These are phyloP conservation scores for Eragrostis nindensis DNA, from an alignment of 176 grass and related monocot genomes.

Conservation along the genomic window DNA sequence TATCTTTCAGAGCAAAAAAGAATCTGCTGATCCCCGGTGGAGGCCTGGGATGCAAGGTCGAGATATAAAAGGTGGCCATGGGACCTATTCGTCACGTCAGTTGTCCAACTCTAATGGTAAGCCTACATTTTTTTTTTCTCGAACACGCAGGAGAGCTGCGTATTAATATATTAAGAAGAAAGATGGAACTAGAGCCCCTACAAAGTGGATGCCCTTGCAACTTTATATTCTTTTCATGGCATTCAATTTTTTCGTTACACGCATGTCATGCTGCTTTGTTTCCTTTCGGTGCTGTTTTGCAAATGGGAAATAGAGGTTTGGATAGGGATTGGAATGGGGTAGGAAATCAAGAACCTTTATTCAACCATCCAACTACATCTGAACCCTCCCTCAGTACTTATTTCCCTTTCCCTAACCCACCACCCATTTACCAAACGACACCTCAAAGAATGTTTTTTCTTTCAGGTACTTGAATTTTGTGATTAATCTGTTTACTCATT, in stretches of 20 bases:
- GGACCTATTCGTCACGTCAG: slow-evolving; percentile 59
- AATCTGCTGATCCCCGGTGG: slow-evolving; percentile 56
- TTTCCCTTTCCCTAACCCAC: too few relatives aligned
- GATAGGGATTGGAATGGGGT: too few relatives aligned
- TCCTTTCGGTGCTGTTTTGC: not conserved
- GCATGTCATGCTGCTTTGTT: not conserved
- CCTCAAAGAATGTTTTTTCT: not conserved
- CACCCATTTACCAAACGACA: too few relatives aligned
- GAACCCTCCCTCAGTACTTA: too few relatives aligned
- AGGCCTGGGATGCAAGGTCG: slow-evolving; percentile 57
- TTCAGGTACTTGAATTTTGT: slow-evolving; percentile 9
- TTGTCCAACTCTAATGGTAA: slow-evolving; percentile 58
- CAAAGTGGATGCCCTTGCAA: slow-evolving; percentile 14
- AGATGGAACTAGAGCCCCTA: too few relatives aligned
- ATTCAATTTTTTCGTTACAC: not conserved
- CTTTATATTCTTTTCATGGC: not conserved
- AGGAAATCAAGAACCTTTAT: too few relatives aligned
- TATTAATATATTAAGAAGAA: too few relatives aligned
- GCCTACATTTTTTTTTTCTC: too few relatives aligned
- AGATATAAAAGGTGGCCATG: slow-evolving; percentile 63
- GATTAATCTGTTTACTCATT: slow-evolving; percentile 16
- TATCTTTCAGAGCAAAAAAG: slow-evolving; percentile 51
- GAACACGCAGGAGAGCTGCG: too few relatives aligned
- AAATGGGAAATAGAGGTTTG: too few relatives aligned
- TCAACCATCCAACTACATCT: too few relatives aligned